phyloP scores from a whole-genome alignment of 2,329 filamentous ascomycete species.

The Thermomyces lanuginosus region DNA sequence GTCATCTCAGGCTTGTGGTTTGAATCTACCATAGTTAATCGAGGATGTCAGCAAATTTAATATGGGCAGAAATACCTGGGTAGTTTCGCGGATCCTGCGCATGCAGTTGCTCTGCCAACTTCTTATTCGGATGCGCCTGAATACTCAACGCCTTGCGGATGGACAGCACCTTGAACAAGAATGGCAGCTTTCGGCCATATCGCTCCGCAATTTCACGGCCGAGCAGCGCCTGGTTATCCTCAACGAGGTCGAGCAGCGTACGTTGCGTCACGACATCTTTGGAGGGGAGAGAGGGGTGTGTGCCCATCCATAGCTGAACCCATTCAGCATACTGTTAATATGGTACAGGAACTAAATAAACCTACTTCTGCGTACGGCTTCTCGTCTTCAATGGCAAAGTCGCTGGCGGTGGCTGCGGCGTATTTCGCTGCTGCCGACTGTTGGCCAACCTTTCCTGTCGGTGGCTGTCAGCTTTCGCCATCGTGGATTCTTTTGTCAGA shows the following conservation, averaged over 20 bases:
- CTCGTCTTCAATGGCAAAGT: slow-evolving; percentile 63
- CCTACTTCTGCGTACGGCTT: slow-evolving; percentile 86
- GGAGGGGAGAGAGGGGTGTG: slow-evolving; percentile 87
- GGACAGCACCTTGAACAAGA: slow-evolving; percentile 94
- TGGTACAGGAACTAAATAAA: background rate
- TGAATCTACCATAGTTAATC: slow-evolving; percentile 44
- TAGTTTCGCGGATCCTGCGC: slow-evolving; percentile 81
- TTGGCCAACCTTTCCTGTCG: slow-evolving; percentile 63
- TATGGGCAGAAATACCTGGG: slow-evolving; percentile 37
- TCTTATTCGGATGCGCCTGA: slow-evolving; percentile 93
- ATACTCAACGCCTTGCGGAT: slow-evolving; percentile 94
- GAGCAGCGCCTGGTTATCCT: slow-evolving; percentile 72
- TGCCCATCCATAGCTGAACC: slow-evolving; percentile 90
- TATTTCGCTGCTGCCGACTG: slow-evolving; percentile 79
- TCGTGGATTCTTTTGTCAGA: slow-evolving; percentile 11
- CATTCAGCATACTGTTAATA: background rate
- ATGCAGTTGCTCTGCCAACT: slow-evolving; percentile 77
- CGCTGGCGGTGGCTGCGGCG: slow-evolving; percentile 62
- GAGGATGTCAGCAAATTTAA: background rate
- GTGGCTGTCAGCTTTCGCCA: slow-evolving; percentile 12
- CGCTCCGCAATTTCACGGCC: slow-evolving; percentile 54
- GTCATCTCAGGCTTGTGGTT: slow-evolving; percentile 99
- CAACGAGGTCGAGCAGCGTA: slow-evolving; percentile 69
- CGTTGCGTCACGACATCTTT: slow-evolving; percentile 73
- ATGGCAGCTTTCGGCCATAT: slow-evolving; percentile 73